A percentile compares a stretch with the other conserved stretches of the same genome.
Evolutionary conservation across 2,329 filamentous ascomycete species (phyloP).

Genomic region (Grosmannia serpens): DNA sequence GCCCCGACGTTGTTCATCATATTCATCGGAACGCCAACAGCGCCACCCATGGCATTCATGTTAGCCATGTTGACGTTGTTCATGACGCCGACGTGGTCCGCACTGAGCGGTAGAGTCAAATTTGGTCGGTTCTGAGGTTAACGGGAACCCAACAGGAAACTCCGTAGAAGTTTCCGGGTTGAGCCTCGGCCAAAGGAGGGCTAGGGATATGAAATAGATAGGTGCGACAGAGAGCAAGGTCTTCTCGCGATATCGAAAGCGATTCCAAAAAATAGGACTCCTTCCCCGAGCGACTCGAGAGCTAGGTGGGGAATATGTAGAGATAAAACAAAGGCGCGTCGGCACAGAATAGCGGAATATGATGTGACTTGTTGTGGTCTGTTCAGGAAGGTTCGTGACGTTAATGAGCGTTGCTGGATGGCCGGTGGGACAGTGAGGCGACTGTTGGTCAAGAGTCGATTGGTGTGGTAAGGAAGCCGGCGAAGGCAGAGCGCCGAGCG

Average conservation of each 20-base stretch:
- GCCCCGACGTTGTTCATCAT: conserved; percentile 53
- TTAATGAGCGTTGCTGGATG: background rate
- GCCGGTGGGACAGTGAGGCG: background rate
- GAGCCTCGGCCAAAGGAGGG: background rate
- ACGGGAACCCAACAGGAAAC: background rate
- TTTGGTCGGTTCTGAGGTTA: background rate
- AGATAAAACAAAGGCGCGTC: background rate
- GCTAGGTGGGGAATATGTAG: background rate
- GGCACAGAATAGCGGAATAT: background rate
- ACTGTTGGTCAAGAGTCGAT: background rate
- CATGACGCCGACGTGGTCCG: conserved; percentile 27
- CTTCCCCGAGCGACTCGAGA: background rate
- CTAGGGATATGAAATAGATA: too few species aligned
- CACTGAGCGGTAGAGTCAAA: background rate
- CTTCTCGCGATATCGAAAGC: background rate
- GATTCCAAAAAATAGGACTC: background rate
- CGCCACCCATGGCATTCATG: conserved; percentile 59
- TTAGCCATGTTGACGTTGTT: conserved; percentile 57
- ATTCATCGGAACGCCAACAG: conserved; percentile 50
- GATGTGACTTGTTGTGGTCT: background rate
- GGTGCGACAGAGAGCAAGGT: background rate
- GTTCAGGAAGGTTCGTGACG: background rate
- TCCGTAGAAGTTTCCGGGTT: background rate
- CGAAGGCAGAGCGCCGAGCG: background rate
- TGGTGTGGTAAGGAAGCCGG: background rate